A percentile compares a stretch with the other conserved stretches of the same genome.
phyloP scores from a whole-genome alignment of 768 basidiomycete genomes.

The Hypholoma fasciculare region DNA sequence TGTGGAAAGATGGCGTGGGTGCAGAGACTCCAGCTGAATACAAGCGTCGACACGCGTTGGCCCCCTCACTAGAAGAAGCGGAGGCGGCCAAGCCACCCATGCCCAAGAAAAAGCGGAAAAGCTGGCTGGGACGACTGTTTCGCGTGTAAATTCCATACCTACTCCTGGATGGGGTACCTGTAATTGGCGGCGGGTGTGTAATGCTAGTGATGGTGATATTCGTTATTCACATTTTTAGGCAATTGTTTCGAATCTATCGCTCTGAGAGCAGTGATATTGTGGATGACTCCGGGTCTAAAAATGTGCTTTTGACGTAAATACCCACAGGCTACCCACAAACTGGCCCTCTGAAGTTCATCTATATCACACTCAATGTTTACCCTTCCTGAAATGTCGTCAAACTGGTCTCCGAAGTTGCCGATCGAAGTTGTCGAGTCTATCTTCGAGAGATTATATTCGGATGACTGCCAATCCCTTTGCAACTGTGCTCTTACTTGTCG shows the following conservation, averaged over 20 bases:
- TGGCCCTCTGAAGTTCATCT: neutral
- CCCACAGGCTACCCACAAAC: neutral
- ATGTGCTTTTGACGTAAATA: neutral
- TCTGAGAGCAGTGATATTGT: neutral
- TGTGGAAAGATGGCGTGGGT: slow-evolving; percentile 62
- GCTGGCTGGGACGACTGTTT: slow-evolving; percentile 12
- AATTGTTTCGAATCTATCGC: neutral
- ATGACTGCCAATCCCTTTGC: slow-evolving; percentile 4
- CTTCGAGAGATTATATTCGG: slow-evolving; percentile 3
- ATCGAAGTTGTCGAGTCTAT: slow-evolving; percentile 14
- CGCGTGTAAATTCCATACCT: slow-evolving; percentile 5
- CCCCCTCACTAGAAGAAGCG: slow-evolving; percentile 8
- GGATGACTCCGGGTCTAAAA: neutral
- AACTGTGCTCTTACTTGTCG: slow-evolving; percentile 12
- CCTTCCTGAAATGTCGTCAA: neutral
- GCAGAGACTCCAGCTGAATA: slow-evolving; percentile 79
- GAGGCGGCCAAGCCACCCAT: slow-evolving; percentile 6
- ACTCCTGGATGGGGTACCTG: neutral
- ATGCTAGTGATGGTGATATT: neutral
- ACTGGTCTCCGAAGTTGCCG: slow-evolving; percentile 3
- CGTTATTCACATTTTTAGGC: neutral
- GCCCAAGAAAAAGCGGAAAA: neutral
- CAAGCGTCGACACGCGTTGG: slow-evolving; percentile 60
- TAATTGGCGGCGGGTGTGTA: neutral
- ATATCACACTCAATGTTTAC: neutral